These are phyloP conservation scores for Syncephalastrum racemosum DNA, from an alignment of 371 early-diverging fungal genomes.

Conservation along the genomic window DNA sequence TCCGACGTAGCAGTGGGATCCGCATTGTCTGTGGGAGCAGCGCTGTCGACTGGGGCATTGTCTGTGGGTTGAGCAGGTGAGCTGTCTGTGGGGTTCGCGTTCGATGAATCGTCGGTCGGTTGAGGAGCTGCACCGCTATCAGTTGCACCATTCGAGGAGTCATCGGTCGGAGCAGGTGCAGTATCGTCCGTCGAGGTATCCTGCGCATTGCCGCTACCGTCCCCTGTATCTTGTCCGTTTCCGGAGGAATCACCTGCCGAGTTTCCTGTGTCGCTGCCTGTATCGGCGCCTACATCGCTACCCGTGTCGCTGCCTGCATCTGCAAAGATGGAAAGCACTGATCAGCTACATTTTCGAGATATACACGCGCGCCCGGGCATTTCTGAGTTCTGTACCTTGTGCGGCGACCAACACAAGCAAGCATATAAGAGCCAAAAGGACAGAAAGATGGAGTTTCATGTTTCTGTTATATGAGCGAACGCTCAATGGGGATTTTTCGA, in stretches of 20 bases:
- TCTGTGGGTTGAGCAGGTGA: not conserved
- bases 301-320: not conserved
- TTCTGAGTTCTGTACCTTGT: too few relatives aligned
- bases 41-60: not conserved
- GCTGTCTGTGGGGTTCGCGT: too few relatives aligned
- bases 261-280: too few relatives aligned
- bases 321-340: not conserved
- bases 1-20: not conserved
- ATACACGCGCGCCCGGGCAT: too few relatives aligned
- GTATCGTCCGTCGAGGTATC: too few relatives aligned
- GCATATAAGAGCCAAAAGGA: slow-evolving; percentile 9
- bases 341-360: too few relatives aligned
- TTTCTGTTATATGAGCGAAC: not conserved
- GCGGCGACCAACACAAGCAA: not conserved
- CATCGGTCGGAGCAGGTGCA: not conserved
- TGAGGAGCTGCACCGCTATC: slow-evolving; percentile 6
- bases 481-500: not conserved
- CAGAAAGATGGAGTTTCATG: slow-evolving; percentile 5
- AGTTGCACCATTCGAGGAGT: not conserved
- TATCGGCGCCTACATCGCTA: too few relatives aligned
- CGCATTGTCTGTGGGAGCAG: not conserved
- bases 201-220: too few relatives aligned
- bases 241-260: too few relatives aligned
- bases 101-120: not conserved
- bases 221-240: too few relatives aligned